phyloP scores from a whole-genome alignment of 371 early-diverging fungal species.

The Mucor irregularis region DNA sequence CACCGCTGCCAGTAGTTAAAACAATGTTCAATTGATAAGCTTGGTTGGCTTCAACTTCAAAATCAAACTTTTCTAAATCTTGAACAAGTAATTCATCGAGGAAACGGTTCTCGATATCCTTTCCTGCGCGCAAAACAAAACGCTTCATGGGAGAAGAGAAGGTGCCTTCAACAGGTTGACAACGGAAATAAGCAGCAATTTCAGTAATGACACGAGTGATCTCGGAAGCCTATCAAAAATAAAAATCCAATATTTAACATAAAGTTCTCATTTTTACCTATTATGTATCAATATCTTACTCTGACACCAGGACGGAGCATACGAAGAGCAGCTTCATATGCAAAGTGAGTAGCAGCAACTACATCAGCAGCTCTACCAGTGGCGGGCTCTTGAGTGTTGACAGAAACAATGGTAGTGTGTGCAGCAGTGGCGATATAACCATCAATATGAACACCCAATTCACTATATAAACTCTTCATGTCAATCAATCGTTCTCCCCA shows the following conservation, averaged over 20 bases:
- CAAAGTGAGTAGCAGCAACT: conserved; percentile 79
- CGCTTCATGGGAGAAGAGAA: conserved; percentile 81
- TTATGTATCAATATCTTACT: conserved; percentile 13
- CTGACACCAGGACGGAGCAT: conserved; percentile 81
- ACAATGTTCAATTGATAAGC: conserved; percentile 83
- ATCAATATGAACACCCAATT: conserved; percentile 92
- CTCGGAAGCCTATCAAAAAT: conserved; percentile 54
- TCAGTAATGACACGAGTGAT: conserved; percentile 79
- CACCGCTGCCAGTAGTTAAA: conserved; percentile 83
- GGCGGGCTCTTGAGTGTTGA: conserved; percentile 61
- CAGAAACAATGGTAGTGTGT: conserved; percentile 79
- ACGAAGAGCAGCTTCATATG: conserved; percentile 77
- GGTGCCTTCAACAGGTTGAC: conserved; percentile 86
- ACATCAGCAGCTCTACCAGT: conserved; percentile 79
- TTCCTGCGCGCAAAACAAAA: conserved; percentile 81
- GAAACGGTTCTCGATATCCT: conserved; percentile 84
- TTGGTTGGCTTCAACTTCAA: conserved; percentile 80
- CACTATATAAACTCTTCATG: conserved; percentile 41
- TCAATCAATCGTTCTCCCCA: background rate
- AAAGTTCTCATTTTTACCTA: background rate
- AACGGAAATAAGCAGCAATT: conserved; percentile 78
- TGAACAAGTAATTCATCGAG: conserved; percentile 69
- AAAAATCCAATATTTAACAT: too few relatives aligned
- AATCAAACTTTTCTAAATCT: conserved; percentile 55
- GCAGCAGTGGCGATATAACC: conserved; percentile 89